Percentiles rank a stretch among this genome's conserved stretches.
phyloP scores from a whole-genome alignment of 495 filamentous ascomycete species.

The Trichoderma asperelloides region DNA sequence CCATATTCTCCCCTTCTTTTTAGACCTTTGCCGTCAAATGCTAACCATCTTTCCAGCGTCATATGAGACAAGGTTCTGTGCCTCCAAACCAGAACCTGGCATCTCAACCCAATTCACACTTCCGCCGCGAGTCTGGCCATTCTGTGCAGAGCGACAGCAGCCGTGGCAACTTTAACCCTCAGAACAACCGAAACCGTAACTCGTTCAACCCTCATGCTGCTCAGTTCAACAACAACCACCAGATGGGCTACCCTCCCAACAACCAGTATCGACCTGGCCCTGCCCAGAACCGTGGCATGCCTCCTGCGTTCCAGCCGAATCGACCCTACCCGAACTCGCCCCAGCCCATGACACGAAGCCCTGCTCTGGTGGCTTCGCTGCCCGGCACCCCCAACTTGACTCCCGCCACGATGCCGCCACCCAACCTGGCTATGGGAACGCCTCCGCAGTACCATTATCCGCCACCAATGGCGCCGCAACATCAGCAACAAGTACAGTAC shows the following conservation, averaged over 20 bases:
- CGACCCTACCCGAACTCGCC: slow-evolving; percentile 60
- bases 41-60: slow-evolving; percentile 40
- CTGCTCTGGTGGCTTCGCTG: slow-evolving; percentile 55
- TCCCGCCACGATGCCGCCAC: slow-evolving; percentile 27
- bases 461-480: slow-evolving; percentile 42
- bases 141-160: slow-evolving; percentile 70
- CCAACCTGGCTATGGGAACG: slow-evolving; percentile 39
- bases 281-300: slow-evolving; percentile 60
- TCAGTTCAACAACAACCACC: slow-evolving; percentile 51
- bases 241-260: slow-evolving; percentile 59
- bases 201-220: slow-evolving; percentile 27
- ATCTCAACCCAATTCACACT: slow-evolving; percentile 51
- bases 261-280: slow-evolving; percentile 47
- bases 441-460: slow-evolving; percentile 54
- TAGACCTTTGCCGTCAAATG: not conserved
- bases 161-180: slow-evolving; percentile 30
- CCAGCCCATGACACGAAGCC: slow-evolving; percentile 54
- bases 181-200: slow-evolving; percentile 58
- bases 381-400: slow-evolving; percentile 63
- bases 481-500: slow-evolving; percentile 56
- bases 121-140: slow-evolving; percentile 74
- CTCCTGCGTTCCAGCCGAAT: slow-evolving; percentile 53
- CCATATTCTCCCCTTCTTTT: not conserved
- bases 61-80: slow-evolving; percentile 41
- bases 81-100: slow-evolving; percentile 51